Percentiles rank a stretch among this genome's conserved stretches.
Conservation (phyloP, 164 flowering plant genomes). For the Pachysandra terminalis region DNA sequence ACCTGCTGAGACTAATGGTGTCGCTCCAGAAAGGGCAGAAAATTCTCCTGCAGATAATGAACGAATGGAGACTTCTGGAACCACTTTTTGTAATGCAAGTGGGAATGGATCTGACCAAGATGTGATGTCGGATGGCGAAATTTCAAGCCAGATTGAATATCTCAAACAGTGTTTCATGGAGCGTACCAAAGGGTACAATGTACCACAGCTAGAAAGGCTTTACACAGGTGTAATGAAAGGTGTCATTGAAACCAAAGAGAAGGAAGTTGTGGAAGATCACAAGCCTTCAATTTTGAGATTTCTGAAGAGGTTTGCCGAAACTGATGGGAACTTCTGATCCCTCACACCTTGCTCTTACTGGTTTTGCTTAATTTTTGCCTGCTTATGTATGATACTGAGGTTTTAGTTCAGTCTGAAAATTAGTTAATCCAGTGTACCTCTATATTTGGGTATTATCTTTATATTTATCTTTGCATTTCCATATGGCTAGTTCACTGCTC, state of each 20-base stretch:
- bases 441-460: background rate
- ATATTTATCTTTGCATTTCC: no score
- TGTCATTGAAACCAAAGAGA: slow-evolving; percentile 43
- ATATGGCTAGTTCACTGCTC: no score
- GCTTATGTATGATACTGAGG: slow-evolving; percentile 17
- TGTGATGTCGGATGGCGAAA: slow-evolving; percentile 47
- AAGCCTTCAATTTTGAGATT: slow-evolving; percentile 51
- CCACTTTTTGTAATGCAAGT: slow-evolving; percentile 15
- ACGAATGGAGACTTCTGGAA: slow-evolving; percentile 21
- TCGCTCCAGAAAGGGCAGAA: slow-evolving; percentile 25
- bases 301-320: slow-evolving; percentile 56
- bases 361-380: background rate
- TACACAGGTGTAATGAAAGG: slow-evolving; percentile 72
- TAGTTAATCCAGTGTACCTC: background rate
- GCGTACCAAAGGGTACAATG: slow-evolving; percentile 48
- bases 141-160: slow-evolving; percentile 42
- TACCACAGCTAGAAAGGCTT: slow-evolving; percentile 92
- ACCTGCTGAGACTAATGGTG: slow-evolving; percentile 34
- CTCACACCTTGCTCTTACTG: background rate
- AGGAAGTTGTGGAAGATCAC: slow-evolving; percentile 23
- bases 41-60: slow-evolving; percentile 18
- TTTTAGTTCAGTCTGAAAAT: slow-evolving; percentile 15
- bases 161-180: slow-evolving; percentile 56
- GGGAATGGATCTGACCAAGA: slow-evolving; percentile 28
- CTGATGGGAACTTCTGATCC: slow-evolving; percentile 56